Evolutionary conservation across 1,284 basidiomycete genomes (phyloP).

Genomic region (Rhodofomes roseus): DNA sequence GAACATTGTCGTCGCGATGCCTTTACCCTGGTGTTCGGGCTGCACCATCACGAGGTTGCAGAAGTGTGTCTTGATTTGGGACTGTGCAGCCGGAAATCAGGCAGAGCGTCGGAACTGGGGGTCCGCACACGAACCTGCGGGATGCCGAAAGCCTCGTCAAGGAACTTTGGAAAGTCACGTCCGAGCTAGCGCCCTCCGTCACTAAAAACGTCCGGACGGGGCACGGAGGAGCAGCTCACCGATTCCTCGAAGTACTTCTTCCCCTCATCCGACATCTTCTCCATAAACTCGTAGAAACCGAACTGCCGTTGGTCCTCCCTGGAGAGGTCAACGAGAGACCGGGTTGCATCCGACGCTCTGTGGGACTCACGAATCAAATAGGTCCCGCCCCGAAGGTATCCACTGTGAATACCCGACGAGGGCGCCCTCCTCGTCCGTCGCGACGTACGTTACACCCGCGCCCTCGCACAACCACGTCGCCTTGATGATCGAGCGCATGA

Average conservation of each 20-base stretch:
- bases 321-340: background rate
- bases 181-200: background rate
- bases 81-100: background rate
- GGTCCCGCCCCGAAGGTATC: background rate
- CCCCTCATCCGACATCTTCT: background rate
- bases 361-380: background rate
- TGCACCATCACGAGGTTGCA: slow-evolving; percentile 5
- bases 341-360: background rate
- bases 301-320: background rate
- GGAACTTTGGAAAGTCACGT: slow-evolving; percentile 1
- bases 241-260: background rate
- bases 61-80: background rate
- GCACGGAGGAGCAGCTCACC: background rate
- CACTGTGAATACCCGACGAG: background rate
- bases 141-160: slow-evolving; percentile 1
- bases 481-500: background rate
- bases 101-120: background rate
- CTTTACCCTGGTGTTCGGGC: slow-evolving; percentile 14
- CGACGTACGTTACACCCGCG: background rate
- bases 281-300: background rate
- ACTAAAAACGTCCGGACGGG: background rate
- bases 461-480: background rate
- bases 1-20: slow-evolving; percentile 15
- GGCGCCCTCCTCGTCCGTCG: background rate
- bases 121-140: background rate